These are phyloP conservation scores for Tolypocladium pustulatum DNA, from an alignment of 2,329 filamentous ascomycete species.

Conservation along the genomic window DNA sequence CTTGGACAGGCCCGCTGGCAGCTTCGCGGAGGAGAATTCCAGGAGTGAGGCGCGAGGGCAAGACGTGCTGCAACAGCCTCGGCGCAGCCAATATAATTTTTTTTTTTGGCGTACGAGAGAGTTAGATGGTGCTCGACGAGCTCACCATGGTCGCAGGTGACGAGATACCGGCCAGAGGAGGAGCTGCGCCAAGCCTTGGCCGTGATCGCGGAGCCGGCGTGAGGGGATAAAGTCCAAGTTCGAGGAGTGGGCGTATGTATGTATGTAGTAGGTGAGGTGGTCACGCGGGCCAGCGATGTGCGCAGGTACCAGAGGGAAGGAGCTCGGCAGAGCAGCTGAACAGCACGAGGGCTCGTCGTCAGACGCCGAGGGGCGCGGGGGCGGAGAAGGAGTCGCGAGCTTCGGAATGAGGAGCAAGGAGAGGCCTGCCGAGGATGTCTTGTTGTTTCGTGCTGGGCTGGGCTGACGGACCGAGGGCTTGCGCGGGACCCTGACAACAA, in stretches of 20 bases:
- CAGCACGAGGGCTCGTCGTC: neutral
- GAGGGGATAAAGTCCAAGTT: conserved; percentile 15
- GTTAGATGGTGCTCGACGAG: conserved; percentile 8
- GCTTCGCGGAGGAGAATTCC: neutral
- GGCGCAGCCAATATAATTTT: conserved; percentile 4
- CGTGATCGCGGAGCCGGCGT: neutral
- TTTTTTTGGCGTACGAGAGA: conserved; percentile 6
- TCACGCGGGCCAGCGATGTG: neutral
- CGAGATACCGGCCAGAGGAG: neutral
- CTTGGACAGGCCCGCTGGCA: neutral
- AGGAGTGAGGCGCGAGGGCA: neutral
- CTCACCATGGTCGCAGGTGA: conserved; percentile 12
- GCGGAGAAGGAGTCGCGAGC: neutral
- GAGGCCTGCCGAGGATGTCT: neutral
- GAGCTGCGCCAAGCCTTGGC: neutral
- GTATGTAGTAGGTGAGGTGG: neutral
- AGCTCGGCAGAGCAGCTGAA: neutral
- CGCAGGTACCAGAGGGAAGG: neutral
- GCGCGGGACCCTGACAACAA: neutral
- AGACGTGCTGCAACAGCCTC: neutral
- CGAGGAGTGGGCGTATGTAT: conserved; percentile 2
- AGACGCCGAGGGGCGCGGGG: neutral
- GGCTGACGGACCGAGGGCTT: neutral
- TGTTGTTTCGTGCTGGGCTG: neutral
- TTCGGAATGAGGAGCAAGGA: neutral